phyloP scores from a whole-genome alignment of 345 rosid species.

The Turnera subulata region DNA sequence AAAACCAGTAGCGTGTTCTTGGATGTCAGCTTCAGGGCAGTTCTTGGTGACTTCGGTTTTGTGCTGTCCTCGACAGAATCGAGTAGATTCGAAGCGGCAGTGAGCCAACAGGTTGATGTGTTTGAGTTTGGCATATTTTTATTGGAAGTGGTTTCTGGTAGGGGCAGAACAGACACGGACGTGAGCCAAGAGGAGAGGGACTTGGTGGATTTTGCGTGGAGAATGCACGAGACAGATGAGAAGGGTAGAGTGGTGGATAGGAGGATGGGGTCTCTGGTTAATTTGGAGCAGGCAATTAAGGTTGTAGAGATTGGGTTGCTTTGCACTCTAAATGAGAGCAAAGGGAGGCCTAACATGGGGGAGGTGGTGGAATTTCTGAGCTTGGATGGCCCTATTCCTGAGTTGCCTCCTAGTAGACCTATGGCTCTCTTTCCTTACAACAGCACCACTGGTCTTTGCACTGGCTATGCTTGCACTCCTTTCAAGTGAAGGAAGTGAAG shows the following conservation, averaged over 20 bases:
- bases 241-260: constrained; percentile 33
- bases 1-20: constrained; percentile 42
- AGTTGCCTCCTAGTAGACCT: constrained; percentile 34
- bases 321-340: constrained; percentile 41
- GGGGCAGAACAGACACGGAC: constrained; percentile 30
- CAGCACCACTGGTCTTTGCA: constrained; percentile 36
- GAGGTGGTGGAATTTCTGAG: constrained; percentile 32
- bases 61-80: constrained; percentile 31
- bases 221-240: constrained; percentile 43
- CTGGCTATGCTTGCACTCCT: constrained; percentile 34
- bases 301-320: constrained; percentile 38
- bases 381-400: constrained; percentile 25
- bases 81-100: constrained; percentile 32
- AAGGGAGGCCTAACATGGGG: constrained; percentile 42
- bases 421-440: constrained; percentile 43
- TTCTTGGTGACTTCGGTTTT: constrained; percentile 47
- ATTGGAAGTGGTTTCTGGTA: constrained; percentile 44
- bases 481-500: constrained; percentile 26
- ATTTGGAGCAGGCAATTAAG: constrained; percentile 37
- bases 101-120: constrained; percentile 38
- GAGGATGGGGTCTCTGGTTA: constrained; percentile 47
- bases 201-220: constrained; percentile 44
- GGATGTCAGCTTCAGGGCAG: constrained; percentile 46
- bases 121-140: constrained; percentile 46
- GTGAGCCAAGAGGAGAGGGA: constrained; percentile 29